Evolutionary conservation across 2,329 filamentous ascomycete genomes (phyloP), one percentile per base, ranked within the genome.

Genomic region (Fusarium redolens): DNA sequence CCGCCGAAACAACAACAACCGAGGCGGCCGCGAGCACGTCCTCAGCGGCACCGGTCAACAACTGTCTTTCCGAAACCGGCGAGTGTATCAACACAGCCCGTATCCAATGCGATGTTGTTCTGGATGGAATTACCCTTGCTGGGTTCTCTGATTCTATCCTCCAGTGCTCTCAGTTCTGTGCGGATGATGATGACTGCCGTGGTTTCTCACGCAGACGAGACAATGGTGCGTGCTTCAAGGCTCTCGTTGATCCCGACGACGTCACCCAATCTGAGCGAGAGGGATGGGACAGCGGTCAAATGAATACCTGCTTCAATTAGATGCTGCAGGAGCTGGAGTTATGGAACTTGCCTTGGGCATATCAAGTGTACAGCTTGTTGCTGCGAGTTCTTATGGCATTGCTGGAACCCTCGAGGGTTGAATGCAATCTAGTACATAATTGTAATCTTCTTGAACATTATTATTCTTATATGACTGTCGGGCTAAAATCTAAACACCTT

Each of bases 111-210:
- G 47, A 50, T 5, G 14, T 31, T 11, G 4, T 2, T 22, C 47
- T 50, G 3, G 7, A 7, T 17, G 20, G 10, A n/a, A 6, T 31
- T 7, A 6, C 3, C 10, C 0, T 48, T 50, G 9, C 7, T 20
- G 30, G 47, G 3, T 15, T n/a, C 20, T 41, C 40, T 13, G 22
- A 12, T 22, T 13, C 17, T 31, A 22, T 50, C 20, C 1, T 20
- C 4, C 14, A 33, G 20, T 50, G 47, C 20, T 8, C 20, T 33
- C 5, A 8, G 10, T 11, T 33, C 14, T 50, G 30, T 18, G 7
- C 1, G 20, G 3, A 0, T 4, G 7, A 22, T 0, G 7, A 6
- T 9, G 2, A 12, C 5, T 33, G 47, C 47, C 15, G 11, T 20
- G 47, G 47, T 7, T 31, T 50, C 17, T 31, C 47, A 20, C 47